phyloP scores from a whole-genome alignment of 2,329 filamentous ascomycete genomes.

The Ascocoryne sarcoides region DNA sequence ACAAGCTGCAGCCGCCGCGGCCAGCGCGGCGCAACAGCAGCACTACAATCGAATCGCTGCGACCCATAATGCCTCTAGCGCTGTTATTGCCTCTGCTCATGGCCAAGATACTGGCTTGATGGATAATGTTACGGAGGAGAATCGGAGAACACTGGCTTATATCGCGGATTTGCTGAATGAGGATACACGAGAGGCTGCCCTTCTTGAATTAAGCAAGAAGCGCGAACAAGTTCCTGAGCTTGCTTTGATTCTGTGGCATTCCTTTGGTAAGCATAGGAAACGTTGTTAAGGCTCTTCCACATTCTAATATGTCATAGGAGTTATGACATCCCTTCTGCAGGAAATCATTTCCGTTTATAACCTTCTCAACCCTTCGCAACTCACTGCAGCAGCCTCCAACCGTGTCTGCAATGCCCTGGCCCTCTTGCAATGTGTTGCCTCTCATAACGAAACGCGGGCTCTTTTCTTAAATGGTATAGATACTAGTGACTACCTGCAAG shows the following conservation, averaged over 20 bases:
- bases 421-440: constrained; percentile 91
- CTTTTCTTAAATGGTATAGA: constrained; percentile 81
- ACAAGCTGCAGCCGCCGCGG: constrained; percentile 29
- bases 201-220: constrained; percentile 97
- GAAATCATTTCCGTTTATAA: constrained; percentile 99
- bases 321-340: constrained; percentile 95
- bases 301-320: constrained; percentile 47
- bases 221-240: constrained; percentile 95
- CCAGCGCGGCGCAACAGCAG: constrained; percentile 32
- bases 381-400: constrained; percentile 96
- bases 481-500: not conserved
- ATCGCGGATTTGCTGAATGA: constrained; percentile 88
- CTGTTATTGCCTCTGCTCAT: constrained; percentile 35
- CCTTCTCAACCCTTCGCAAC: constrained; percentile 88
- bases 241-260: constrained; percentile 95
- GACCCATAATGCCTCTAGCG: constrained; percentile 44
- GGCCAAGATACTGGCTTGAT: constrained; percentile 51
- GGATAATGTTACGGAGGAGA: constrained; percentile 73
- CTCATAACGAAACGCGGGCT: constrained; percentile 90
- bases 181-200: constrained; percentile 75
- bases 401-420: constrained; percentile 95
- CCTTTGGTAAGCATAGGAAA: constrained; percentile 62
- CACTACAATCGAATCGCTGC: constrained; percentile 69
- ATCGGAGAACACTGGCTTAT: constrained; percentile 83
- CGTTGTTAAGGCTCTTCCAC: constrained; percentile 7